Base-by-base conservation (phyloP, 371 early-diverging fungal species). In the Coemansia sp. region DNA sequence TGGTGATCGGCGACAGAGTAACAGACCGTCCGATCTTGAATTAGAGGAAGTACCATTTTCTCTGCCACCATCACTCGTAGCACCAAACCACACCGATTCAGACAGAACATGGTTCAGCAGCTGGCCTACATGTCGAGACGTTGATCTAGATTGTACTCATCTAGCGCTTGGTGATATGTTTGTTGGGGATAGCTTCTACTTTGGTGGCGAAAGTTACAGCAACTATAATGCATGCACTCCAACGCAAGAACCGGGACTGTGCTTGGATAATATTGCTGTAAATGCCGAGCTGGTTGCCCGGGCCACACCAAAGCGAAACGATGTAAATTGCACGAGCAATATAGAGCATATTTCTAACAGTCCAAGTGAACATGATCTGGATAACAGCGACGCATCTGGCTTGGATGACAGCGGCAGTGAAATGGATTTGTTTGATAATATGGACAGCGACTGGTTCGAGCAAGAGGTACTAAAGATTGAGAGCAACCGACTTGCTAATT, bases 121-220 rank as follows among this genome's bases (percentile, higher is more conserved):
- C n/a, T 75, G 75, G 75, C 75, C 75, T 10, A 64, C 70, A 14
- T 75, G 67, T 26, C 58, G 58, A 26, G 67, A 67, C 29, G 75
- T 57, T 8, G 75, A 70, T 51, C 26, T 56, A 31, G 60, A 47
- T 8, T 37, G 40, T 8, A 21, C 22, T 11, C 55, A 13, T 26
- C 50, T 64, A 8, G n/a, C 50, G 21, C n/a, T 42, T 18, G 26
- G 11, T 37, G 61, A 45, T 1, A 13, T 29, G n/a, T 29, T n/a
- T 34, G 8, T 4, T n/a, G 56, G n/a, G 18, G 56, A 18, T 10
- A n/a, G 56, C n/a, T 61, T 61, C 26, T 34, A 21, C 50, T 24
- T 45, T 5, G 14, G 21, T n/a, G 26, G 21, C 10, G 27, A 37
- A 37, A 37, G 42, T 45, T 29, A 11, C 40, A 14, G 39, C 21